These are phyloP conservation scores for Durio zibethinus DNA, from an alignment of 345 rosid species.

Conservation along the genomic window DNA sequence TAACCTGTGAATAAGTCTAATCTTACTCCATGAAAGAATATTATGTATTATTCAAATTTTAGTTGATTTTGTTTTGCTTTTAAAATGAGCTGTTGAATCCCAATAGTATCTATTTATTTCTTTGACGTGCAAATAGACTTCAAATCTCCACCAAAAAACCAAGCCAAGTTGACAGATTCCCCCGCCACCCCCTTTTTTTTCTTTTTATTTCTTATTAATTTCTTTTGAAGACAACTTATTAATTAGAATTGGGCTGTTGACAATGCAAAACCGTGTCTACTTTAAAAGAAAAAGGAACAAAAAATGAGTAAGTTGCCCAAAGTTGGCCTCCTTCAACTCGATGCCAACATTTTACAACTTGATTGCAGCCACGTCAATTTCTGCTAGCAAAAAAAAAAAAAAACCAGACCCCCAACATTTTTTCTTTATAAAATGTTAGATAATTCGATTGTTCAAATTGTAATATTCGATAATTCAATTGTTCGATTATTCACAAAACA, in stretches of 20 bases:
- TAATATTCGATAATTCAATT: too few species aligned
- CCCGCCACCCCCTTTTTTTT: too few species aligned
- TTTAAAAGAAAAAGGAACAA: background rate
- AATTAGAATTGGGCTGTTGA: background rate
- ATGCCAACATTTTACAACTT: background rate
- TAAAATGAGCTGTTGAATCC: too few species aligned
- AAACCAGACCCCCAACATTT: background rate
- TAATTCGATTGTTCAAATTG: too few species aligned
- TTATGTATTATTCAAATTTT: too few species aligned
- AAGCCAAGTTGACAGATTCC: background rate
- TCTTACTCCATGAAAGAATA: too few species aligned
- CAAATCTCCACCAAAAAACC: background rate
- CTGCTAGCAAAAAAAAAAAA: background rate
- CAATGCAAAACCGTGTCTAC: background rate
- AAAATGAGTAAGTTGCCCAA: background rate
- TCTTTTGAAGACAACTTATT: background rate
- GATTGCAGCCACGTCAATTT: background rate
- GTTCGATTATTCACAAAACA: too few species aligned
- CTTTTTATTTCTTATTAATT: too few species aligned
- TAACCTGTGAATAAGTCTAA: too few species aligned
- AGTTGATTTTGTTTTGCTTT: too few species aligned
- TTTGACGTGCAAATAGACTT: background rate
- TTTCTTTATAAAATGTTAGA: too few species aligned
- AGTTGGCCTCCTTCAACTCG: background rate
- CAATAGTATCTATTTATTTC: too few species aligned